These are phyloP conservation scores for Curvularia spicifera DNA, from an alignment of 2,329 filamentous ascomycete species.

Conservation along the genomic window DNA sequence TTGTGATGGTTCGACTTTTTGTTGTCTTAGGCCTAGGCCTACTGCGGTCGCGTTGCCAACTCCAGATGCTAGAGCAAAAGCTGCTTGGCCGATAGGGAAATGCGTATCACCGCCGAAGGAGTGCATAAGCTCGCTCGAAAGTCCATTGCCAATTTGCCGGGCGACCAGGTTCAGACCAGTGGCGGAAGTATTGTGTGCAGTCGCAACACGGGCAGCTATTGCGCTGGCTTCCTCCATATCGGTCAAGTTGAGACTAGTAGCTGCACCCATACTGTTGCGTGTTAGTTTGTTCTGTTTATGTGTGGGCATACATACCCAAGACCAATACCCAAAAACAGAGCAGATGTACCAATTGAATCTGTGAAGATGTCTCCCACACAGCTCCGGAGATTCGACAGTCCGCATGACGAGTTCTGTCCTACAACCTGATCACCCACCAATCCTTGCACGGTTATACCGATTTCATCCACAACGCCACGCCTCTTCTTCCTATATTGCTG, in stretches of 20 bases:
- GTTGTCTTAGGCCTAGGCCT: slow-evolving; percentile 33
- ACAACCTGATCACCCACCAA: slow-evolving; percentile 5
- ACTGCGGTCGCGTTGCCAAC: slow-evolving; percentile 37
- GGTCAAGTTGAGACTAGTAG: slow-evolving; percentile 36
- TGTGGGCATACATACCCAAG: slow-evolving; percentile 29
- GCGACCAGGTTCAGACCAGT: slow-evolving; percentile 36
- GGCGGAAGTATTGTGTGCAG: slow-evolving; percentile 26
- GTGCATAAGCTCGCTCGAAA: slow-evolving; percentile 31
- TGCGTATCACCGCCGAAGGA: slow-evolving; percentile 9
- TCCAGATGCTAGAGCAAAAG: slow-evolving; percentile 37
- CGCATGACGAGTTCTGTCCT: slow-evolving; percentile 20
- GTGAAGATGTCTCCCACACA: slow-evolving; percentile 21
- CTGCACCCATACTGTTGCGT: slow-evolving; percentile 31
- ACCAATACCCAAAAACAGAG: slow-evolving; percentile 41
- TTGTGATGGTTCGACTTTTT: slow-evolving; percentile 26
- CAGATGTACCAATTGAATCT: slow-evolving; percentile 31
- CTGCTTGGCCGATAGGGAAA: slow-evolving; percentile 26
- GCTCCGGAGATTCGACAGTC: slow-evolving; percentile 20
- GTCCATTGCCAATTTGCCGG: slow-evolving; percentile 36
- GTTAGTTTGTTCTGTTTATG: slow-evolving; percentile 11
- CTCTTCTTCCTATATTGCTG: slow-evolving; percentile 8
- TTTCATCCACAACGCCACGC: slow-evolving; percentile 19
- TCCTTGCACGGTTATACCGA: slow-evolving; percentile 15
- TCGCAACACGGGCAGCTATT: slow-evolving; percentile 29
- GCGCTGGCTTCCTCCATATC: slow-evolving; percentile 22